Conservation (phyloP, 805 yeast genomes). For the Candida maltosa region DNA sequence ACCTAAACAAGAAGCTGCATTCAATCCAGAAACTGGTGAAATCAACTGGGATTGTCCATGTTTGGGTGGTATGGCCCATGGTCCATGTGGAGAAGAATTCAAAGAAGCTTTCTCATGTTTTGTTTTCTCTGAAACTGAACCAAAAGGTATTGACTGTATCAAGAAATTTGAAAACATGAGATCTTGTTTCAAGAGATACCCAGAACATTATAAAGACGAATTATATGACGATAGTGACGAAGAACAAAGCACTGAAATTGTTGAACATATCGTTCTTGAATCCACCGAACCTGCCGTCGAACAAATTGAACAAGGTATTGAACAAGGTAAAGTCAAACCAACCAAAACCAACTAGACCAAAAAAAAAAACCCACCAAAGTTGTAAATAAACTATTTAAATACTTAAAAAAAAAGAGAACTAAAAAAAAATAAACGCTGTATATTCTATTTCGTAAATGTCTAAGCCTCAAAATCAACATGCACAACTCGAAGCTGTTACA, state of each 20-base stretch:
- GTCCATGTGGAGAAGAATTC: constrained; percentile 79
- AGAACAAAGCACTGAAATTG: constrained; percentile 4
- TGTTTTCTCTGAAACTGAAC: constrained; percentile 89
- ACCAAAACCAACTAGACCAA: too few relatives aligned
- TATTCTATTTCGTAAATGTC: neutral
- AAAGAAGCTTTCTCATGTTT: constrained; percentile 88
- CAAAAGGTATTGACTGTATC: constrained; percentile 94
- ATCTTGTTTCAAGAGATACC: constrained; percentile 86
- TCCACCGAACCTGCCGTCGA: constrained; percentile 10
- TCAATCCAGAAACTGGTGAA: constrained; percentile 95
- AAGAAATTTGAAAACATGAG: constrained; percentile 91
- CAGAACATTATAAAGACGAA: constrained; percentile 92
- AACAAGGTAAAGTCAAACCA: neutral
- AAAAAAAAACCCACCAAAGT: too few relatives aligned
- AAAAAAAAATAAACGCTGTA: neutral
- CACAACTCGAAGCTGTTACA: constrained; percentile 14
- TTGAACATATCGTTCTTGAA: constrained; percentile 13
- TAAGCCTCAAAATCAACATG: constrained; percentile 12
- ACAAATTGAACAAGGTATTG: constrained; percentile 7
- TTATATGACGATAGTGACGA: constrained; percentile 70
- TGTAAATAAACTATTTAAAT: neutral
- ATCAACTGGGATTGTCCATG: constrained; percentile 99
- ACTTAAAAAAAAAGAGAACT: neutral
- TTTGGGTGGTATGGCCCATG: constrained; percentile 97
- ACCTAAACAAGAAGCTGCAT: constrained; percentile 55